phyloP scores from a whole-genome alignment of 495 filamentous ascomycete genomes.

The Penicillium simplicissimum region DNA sequence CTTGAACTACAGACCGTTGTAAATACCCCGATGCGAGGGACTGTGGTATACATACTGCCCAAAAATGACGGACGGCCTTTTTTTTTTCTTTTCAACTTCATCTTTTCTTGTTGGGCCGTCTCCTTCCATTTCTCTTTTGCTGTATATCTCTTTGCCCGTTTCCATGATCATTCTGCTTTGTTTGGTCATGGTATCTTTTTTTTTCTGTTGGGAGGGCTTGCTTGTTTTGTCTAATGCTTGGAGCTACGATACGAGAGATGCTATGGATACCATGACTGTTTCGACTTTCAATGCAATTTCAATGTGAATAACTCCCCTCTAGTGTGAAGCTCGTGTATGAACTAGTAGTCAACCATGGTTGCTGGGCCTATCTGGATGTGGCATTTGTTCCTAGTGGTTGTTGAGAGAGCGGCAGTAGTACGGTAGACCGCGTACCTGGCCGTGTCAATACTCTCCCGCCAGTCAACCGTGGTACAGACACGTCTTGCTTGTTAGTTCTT shows the following conservation, averaged over 20 bases:
- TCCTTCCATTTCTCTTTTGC: constrained; percentile 8
- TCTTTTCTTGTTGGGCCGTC: constrained; percentile 2
- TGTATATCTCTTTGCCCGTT: constrained; percentile 1
- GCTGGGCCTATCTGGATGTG: not conserved
- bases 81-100: constrained; percentile 7
- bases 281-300: constrained; percentile 9
- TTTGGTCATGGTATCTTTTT: constrained; percentile 11
- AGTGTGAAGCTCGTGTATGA: not conserved
- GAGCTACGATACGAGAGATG: constrained; percentile 27
- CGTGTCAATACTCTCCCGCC: constrained; percentile 10
- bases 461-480: constrained; percentile 2
- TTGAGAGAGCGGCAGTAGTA: not conserved
- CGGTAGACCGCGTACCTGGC: constrained; percentile 3
- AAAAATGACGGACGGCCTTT: constrained; percentile 13
- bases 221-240: constrained; percentile 26
- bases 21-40: constrained; percentile 16
- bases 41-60: constrained; percentile 15
- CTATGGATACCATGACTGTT: constrained; percentile 35
- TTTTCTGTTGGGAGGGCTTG: constrained; percentile 13
- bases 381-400: not conserved
- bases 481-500: not conserved
- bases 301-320: not conserved
- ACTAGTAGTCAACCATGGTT: not conserved
- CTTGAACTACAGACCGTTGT: constrained; percentile 13
- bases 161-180: constrained; percentile 4